Conservation (phyloP, 2,329 filamentous ascomycete genomes). For the Penicillium sp. region DNA sequence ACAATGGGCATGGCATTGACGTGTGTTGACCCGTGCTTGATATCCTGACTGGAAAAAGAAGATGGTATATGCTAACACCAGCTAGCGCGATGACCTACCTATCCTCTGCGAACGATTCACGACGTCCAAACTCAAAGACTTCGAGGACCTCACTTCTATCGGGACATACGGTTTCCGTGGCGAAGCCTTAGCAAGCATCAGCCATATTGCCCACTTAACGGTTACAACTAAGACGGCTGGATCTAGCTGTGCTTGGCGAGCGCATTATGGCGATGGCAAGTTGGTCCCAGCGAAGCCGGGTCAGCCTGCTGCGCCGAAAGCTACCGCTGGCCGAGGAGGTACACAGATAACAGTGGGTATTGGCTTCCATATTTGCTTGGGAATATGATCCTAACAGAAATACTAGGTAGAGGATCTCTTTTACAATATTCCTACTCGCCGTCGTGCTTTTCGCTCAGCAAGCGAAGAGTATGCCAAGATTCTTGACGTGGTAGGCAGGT, state of each 20-base stretch:
- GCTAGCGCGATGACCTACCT: conserved; percentile 80
- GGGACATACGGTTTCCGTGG: conserved; percentile 97
- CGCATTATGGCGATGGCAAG: conserved; percentile 81
- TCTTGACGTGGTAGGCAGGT: conserved; percentile 88
- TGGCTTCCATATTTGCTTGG: background rate
- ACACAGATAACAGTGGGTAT: conserved; percentile 79
- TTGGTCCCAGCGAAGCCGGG: conserved; percentile 83
- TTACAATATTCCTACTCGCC: conserved; percentile 89
- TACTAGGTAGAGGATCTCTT: conserved; percentile 83
- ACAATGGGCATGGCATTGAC: conserved; percentile 95
- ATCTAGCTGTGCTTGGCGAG: conserved; percentile 86
- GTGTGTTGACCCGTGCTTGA: conserved; percentile 52
- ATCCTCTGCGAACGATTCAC: conserved; percentile 96
- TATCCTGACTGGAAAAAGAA: too few relatives aligned
- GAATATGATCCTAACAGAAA: conserved; percentile 5
- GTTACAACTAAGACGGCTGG: conserved; percentile 92
- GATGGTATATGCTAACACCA: conserved; percentile 12
- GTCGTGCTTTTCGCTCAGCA: conserved; percentile 84
- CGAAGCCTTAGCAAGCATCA: conserved; percentile 95
- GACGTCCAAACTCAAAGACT: conserved; percentile 90
- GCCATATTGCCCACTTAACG: conserved; percentile 92
- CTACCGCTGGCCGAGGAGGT: conserved; percentile 81
- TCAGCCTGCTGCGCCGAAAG: conserved; percentile 81
- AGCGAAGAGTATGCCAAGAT: conserved; percentile 98
- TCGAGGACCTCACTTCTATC: conserved; percentile 88